Conservation (phyloP, 1,284 basidiomycete genomes). For the Apiotrichum sp. region DNA sequence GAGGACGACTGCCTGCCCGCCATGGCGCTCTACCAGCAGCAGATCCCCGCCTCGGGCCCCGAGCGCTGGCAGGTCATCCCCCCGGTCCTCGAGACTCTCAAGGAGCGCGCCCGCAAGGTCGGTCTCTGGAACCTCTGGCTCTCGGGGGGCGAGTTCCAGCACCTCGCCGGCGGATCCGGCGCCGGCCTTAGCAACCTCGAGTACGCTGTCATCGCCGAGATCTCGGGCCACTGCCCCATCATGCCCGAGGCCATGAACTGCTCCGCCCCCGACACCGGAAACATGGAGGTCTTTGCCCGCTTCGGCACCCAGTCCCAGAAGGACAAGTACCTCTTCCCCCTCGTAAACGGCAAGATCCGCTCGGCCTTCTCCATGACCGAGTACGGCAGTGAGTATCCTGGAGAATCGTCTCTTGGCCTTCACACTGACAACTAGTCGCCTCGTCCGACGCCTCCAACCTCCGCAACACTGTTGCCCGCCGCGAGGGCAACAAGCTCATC, state of each 20-base stretch:
- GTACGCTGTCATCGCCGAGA: constrained; percentile 95
- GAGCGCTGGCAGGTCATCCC: constrained; percentile 80
- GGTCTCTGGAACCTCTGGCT: constrained; percentile 98
- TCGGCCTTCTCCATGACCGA: constrained; percentile 96
- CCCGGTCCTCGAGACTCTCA: constrained; percentile 75
- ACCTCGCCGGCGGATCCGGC: constrained; percentile 56
- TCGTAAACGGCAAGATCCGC: constrained; percentile 87
- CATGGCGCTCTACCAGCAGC: constrained; percentile 67
- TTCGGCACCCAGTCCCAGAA: constrained; percentile 88
- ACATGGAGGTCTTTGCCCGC: constrained; percentile 95
- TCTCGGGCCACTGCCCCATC: constrained; percentile 77
- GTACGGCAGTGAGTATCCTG: constrained; percentile 60
- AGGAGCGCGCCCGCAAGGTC: constrained; percentile 74
- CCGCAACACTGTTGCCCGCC: constrained; percentile 70
- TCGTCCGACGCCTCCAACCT: constrained; percentile 97
- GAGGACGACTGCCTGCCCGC: constrained; percentile 84
- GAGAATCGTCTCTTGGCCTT: too few species aligned
- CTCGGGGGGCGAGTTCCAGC: constrained; percentile 85
- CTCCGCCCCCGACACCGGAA: constrained; percentile 90
- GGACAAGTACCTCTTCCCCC: constrained; percentile 78
- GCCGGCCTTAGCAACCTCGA: constrained; percentile 83
- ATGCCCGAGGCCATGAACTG: constrained; percentile 87
- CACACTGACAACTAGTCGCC: constrained; percentile 56
- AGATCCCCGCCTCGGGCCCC: constrained; percentile 69
- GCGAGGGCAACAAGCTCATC: constrained; percentile 79